A percentile compares a stretch with the other conserved stretches of the same genome.
phyloP scores from a whole-genome alignment of 2,329 filamentous ascomycete genomes.

The Harringtonia lauricola region DNA sequence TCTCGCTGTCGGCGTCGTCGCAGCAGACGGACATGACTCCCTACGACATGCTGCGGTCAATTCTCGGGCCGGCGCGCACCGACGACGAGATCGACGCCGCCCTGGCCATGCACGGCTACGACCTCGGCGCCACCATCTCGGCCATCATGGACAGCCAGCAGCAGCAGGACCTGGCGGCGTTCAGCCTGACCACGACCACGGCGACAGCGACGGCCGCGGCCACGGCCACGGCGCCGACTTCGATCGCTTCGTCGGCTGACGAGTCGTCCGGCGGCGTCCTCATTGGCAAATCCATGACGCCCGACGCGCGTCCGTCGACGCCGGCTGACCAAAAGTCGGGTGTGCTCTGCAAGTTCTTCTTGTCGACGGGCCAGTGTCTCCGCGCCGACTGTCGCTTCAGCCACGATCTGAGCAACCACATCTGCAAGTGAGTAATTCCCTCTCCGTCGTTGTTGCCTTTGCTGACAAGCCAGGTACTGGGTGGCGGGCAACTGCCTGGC shows the following conservation, averaged over 20 bases:
- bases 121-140: slow-evolving; percentile 83
- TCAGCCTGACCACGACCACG: slow-evolving; percentile 21
- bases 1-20: slow-evolving; percentile 32
- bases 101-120: slow-evolving; percentile 79
- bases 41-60: slow-evolving; percentile 94
- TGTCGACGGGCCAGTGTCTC: slow-evolving; percentile 90
- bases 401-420: slow-evolving; percentile 87
- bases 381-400: slow-evolving; percentile 95
- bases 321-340: slow-evolving; percentile 71
- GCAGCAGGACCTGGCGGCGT: slow-evolving; percentile 14
- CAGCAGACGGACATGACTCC: slow-evolving; percentile 88
- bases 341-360: slow-evolving; percentile 93
- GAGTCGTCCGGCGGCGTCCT: slow-evolving; percentile 53
- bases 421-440: slow-evolving; percentile 76
- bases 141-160: slow-evolving; percentile 70
- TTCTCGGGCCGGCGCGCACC: slow-evolving; percentile 76
- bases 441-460: background rate
- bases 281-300: slow-evolving; percentile 82
- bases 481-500: slow-evolving; percentile 91
- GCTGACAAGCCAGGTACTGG: slow-evolving; percentile 61
- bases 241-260: slow-evolving; percentile 19
- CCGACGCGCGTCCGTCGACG: slow-evolving; percentile 63
- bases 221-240: slow-evolving; percentile 3
- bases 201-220: background rate
- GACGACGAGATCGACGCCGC: slow-evolving; percentile 95